Evolutionary conservation across 2,329 filamentous ascomycete genomes (phyloP).

Genomic region (Stylonectria norvegica): DNA sequence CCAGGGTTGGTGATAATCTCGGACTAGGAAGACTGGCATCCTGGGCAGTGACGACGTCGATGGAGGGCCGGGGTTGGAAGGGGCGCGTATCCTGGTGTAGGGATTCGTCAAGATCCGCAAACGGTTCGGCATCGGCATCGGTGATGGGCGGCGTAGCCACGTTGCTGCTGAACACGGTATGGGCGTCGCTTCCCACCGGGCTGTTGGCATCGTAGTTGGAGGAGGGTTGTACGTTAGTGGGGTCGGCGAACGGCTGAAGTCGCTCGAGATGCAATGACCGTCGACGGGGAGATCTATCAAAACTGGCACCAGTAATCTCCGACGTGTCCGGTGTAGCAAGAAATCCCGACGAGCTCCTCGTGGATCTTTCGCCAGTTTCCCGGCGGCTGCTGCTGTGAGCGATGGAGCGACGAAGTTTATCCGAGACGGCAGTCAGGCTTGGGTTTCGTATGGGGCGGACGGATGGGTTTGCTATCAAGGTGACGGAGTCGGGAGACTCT

Average conservation of each 20-base stretch:
- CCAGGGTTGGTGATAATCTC: slow-evolving; percentile 86
- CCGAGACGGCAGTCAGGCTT: slow-evolving; percentile 30
- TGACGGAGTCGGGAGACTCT: slow-evolving; percentile 29
- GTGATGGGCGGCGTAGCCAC: slow-evolving; percentile 73
- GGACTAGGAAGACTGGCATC: slow-evolving; percentile 94
- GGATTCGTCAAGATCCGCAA: slow-evolving; percentile 49
- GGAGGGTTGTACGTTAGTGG: slow-evolving; percentile 35
- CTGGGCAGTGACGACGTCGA: slow-evolving; percentile 71
- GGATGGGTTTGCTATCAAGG: slow-evolving; percentile 19
- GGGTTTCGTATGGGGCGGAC: slow-evolving; percentile 28
- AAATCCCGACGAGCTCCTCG: slow-evolving; percentile 30
- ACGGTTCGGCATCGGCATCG: slow-evolving; percentile 65
- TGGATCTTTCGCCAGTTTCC: slow-evolving; percentile 22
- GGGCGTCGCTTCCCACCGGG: slow-evolving; percentile 52
- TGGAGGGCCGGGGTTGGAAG: slow-evolving; percentile 48
- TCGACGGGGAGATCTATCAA: slow-evolving; percentile 37
- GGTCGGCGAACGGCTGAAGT: slow-evolving; percentile 44
- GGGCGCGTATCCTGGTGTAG: slow-evolving; percentile 45
- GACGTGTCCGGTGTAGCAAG: slow-evolving; percentile 59
- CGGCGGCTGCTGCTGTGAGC: slow-evolving; percentile 27
- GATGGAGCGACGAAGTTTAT: slow-evolving; percentile 35
- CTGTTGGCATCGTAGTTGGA: slow-evolving; percentile 47
- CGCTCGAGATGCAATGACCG: slow-evolving; percentile 42
- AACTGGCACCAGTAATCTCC: slow-evolving; percentile 35
- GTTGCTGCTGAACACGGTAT: slow-evolving; percentile 59